Conservation (phyloP, 1,284 basidiomycete species). For the Omphalotus olearius region DNA sequence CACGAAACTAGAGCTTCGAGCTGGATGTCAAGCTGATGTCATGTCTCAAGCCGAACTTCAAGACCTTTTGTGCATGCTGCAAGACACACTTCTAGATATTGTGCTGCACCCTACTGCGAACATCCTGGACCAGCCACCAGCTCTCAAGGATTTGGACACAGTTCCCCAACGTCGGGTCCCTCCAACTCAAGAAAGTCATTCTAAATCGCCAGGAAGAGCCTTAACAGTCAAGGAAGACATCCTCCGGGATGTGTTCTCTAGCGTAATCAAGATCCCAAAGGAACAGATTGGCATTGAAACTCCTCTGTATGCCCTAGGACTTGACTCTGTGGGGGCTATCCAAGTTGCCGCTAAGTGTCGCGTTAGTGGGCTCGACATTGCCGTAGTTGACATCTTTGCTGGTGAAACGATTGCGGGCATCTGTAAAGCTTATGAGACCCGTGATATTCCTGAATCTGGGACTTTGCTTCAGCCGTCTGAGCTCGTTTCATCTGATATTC, state of each 20-base stretch:
- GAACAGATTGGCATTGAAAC: slow-evolving; percentile 6
- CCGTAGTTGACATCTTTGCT: slow-evolving; percentile 12
- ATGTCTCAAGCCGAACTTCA: slow-evolving; percentile 1
- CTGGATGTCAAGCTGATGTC: slow-evolving; percentile 9
- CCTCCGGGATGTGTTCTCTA: slow-evolving; percentile 7
- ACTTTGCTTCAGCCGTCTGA: neutral
- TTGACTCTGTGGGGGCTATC: slow-evolving; percentile 14
- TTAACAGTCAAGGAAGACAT: slow-evolving; percentile 4
- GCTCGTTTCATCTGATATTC: slow-evolving; percentile 1
- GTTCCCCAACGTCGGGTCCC: no score
- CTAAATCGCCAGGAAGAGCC: neutral
- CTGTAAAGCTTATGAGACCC: slow-evolving; percentile 6
- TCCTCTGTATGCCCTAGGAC: slow-evolving; percentile 12
- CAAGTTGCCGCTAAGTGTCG: slow-evolving; percentile 13
- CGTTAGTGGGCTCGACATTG: slow-evolving; percentile 4
- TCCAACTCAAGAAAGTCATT: neutral
- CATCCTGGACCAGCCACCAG: slow-evolving; percentile 4
- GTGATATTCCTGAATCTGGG: neutral
- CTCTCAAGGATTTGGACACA: neutral
- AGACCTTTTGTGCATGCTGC: neutral
- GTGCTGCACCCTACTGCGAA: neutral
- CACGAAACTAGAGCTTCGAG: slow-evolving; percentile 6
- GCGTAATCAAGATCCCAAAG: slow-evolving; percentile 2
- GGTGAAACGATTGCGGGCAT: slow-evolving; percentile 11
- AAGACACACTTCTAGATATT: slow-evolving; percentile 7